These are phyloP conservation scores for Ganoderma leucocontextum DNA, from an alignment of 1,284 basidiomycete species.

Conservation along the genomic window DNA sequence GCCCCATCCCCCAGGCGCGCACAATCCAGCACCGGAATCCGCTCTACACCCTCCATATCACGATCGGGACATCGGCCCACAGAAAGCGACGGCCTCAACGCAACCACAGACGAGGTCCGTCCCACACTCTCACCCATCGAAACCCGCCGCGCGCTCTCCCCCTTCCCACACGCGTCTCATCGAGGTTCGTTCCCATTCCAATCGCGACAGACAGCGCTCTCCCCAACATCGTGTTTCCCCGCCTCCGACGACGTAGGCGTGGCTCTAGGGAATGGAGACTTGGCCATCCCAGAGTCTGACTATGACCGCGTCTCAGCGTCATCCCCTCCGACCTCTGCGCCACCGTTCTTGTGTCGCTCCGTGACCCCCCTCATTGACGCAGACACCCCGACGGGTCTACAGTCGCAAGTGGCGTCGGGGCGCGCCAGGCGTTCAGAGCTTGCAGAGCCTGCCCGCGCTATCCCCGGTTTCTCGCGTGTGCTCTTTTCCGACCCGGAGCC, in stretches of 20 bases:
- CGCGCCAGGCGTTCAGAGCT: neutral
- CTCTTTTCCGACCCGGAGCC: neutral
- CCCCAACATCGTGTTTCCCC: neutral
- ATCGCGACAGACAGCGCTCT: neutral
- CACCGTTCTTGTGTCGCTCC: conserved; percentile 5
- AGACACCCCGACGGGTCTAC: neutral
- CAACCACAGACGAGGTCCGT: neutral
- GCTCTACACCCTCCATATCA: neutral
- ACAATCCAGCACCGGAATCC: neutral
- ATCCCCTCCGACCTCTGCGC: neutral
- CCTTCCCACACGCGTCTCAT: neutral
- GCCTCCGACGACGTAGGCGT: neutral
- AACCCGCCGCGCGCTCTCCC: neutral
- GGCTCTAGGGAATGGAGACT: neutral
- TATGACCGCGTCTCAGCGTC: conserved; percentile 1
- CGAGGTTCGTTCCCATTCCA: neutral
- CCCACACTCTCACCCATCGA: neutral
- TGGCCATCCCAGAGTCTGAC: neutral
- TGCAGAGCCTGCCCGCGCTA: neutral
- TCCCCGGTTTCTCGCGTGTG: neutral
- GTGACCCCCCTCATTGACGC: neutral
- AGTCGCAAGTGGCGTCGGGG: neutral
- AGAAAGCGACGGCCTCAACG: neutral
- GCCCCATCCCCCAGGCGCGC: neutral
- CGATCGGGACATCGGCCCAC: neutral